Conservation (phyloP, 371 early-diverging fungal species). For the Rhizopus microsporus region DNA sequence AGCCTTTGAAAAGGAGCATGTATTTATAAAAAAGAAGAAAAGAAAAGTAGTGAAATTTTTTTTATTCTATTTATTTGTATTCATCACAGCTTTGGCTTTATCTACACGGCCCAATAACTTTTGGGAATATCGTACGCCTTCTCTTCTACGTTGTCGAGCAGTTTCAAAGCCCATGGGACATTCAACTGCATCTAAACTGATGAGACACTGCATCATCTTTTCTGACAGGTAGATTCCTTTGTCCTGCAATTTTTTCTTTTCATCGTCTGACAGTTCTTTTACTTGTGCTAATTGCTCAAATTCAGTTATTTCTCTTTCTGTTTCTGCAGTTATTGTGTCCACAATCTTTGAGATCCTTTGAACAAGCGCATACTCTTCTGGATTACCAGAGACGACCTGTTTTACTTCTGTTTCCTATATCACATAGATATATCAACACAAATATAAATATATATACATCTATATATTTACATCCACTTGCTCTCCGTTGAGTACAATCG, state of each 20-base stretch:
- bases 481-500: conserved; percentile 55
- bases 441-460: background rate
- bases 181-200: conserved; percentile 57
- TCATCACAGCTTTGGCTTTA: conserved; percentile 27
- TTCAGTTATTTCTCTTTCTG: conserved; percentile 21
- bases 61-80: background rate
- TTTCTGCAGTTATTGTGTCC: conserved; percentile 16
- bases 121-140: conserved; percentile 58
- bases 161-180: conserved; percentile 58
- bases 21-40: background rate
- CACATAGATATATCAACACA: background rate
- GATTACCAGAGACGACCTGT: conserved; percentile 56
- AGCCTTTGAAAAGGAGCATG: background rate
- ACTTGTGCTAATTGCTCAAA: conserved; percentile 24
- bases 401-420: conserved; percentile 46
- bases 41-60: background rate
- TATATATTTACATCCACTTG: conserved; percentile 51
- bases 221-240: conserved; percentile 53
- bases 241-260: conserved; percentile 48
- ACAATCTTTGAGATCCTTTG: conserved; percentile 33
- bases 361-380: conserved; percentile 50
- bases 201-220: conserved; percentile 55
- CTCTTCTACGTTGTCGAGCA: conserved; percentile 59
- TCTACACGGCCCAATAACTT: conserved; percentile 54
- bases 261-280: conserved; percentile 13